Conservation (phyloP, 805 yeast species). For the Candida michaelii region DNA sequence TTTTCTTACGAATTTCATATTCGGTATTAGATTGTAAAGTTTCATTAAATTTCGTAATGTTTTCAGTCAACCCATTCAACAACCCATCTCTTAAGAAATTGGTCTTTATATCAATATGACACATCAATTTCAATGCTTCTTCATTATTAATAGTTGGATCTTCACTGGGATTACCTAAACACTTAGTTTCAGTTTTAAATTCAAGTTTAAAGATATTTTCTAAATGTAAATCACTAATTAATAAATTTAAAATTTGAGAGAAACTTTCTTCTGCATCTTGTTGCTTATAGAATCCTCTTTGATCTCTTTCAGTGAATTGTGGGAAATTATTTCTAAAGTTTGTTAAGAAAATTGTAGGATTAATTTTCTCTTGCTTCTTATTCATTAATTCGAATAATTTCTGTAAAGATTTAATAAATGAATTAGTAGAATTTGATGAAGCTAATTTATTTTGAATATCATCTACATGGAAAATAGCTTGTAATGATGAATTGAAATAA, state of each 20-base stretch:
- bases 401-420: slow-evolving; percentile 37
- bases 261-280: slow-evolving; percentile 98
- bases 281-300: slow-evolving; percentile 75
- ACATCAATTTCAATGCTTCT: slow-evolving; percentile 73
- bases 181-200: slow-evolving; percentile 62
- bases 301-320: slow-evolving; percentile 82
- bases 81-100: slow-evolving; percentile 89
- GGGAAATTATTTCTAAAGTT: slow-evolving; percentile 71
- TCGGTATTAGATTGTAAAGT: slow-evolving; percentile 67
- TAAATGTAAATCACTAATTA: slow-evolving; percentile 49
- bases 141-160: slow-evolving; percentile 22
- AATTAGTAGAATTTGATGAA: slow-evolving; percentile 12
- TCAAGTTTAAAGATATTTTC: slow-evolving; percentile 63
- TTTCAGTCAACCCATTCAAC: slow-evolving; percentile 68
- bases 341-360: slow-evolving; percentile 68
- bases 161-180: slow-evolving; percentile 46
- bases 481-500: slow-evolving; percentile 70
- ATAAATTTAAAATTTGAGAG: slow-evolving; percentile 65
- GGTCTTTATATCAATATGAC: slow-evolving; percentile 84
- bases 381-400: slow-evolving; percentile 47
- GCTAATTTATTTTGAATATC: slow-evolving; percentile 35
- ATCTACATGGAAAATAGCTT: slow-evolving; percentile 48
- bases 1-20: slow-evolving; percentile 59
- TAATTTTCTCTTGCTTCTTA: slow-evolving; percentile 47
- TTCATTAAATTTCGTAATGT: slow-evolving; percentile 75